phyloP scores from a whole-genome alignment of 768 basidiomycete species.

The Leccinellum rugosiceps region DNA sequence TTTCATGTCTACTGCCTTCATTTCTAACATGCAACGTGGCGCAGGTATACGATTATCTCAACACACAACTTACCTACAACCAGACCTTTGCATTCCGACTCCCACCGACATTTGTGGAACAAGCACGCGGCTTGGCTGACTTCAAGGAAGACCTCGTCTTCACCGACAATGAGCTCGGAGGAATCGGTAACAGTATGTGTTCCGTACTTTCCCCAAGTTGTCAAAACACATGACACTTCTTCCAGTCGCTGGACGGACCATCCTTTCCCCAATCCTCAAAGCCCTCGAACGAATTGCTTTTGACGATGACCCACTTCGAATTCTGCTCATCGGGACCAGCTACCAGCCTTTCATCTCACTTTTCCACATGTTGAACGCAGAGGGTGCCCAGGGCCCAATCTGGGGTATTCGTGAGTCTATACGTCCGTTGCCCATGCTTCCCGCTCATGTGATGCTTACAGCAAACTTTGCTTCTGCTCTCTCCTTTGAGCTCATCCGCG shows the following conservation, averaged over 20 bases:
- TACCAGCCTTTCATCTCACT: slow-evolving; percentile 89
- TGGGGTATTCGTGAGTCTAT: slow-evolving; percentile 60
- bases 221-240: background rate
- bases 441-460: slow-evolving; percentile 22
- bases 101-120: slow-evolving; percentile 68
- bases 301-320: slow-evolving; percentile 72
- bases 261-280: slow-evolving; percentile 65
- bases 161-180: slow-evolving; percentile 54
- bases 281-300: slow-evolving; percentile 77
- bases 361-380: slow-evolving; percentile 68
- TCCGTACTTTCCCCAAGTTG: background rate
- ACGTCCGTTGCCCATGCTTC: background rate
- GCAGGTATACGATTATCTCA: slow-evolving; percentile 75
- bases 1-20: background rate
- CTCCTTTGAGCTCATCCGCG: slow-evolving; percentile 72
- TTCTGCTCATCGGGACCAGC: slow-evolving; percentile 72
- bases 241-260: slow-evolving; percentile 76
- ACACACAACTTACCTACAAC: slow-evolving; percentile 78
- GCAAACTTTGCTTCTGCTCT: slow-evolving; percentile 73
- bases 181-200: slow-evolving; percentile 72
- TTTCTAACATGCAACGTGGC: slow-evolving; percentile 10
- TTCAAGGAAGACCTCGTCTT: slow-evolving; percentile 79
- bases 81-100: slow-evolving; percentile 75
- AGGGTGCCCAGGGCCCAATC: slow-evolving; percentile 49
- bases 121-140: slow-evolving; percentile 68